Evolutionary conservation across 2,329 filamentous ascomycete genomes (phyloP).

Genomic region (Epicoccum nigrum): DNA sequence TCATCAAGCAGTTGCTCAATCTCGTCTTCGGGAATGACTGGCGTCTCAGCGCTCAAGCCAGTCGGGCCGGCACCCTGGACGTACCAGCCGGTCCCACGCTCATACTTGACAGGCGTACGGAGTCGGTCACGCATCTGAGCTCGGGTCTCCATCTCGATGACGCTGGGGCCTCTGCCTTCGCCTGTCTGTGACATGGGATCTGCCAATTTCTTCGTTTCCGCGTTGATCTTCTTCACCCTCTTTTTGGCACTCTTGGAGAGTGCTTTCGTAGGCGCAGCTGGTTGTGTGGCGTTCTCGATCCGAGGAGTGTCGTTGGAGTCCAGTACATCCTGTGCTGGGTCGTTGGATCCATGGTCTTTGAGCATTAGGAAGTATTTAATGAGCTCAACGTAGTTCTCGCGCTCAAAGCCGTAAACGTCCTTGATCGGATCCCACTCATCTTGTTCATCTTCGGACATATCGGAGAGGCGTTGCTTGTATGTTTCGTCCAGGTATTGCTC

Average conservation of each 20-base stretch:
- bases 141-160: slow-evolving; percentile 53
- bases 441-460: slow-evolving; percentile 47
- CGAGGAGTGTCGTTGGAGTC: background rate
- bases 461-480: slow-evolving; percentile 50
- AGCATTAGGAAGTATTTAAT: slow-evolving; percentile 57
- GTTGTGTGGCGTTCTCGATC: background rate
- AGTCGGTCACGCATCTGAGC: slow-evolving; percentile 51
- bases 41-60: slow-evolving; percentile 41
- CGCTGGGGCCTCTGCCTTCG: slow-evolving; percentile 38
- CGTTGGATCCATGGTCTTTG: slow-evolving; percentile 23
- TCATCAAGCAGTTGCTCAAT: slow-evolving; percentile 52
- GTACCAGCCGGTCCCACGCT: slow-evolving; percentile 41
- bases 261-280: slow-evolving; percentile 18
- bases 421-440: slow-evolving; percentile 58
- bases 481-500: slow-evolving; percentile 53
- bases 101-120: slow-evolving; percentile 49
- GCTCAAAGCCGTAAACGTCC: slow-evolving; percentile 54
- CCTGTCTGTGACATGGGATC: slow-evolving; percentile 21
- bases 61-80: slow-evolving; percentile 42
- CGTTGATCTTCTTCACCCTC: slow-evolving; percentile 40
- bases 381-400: slow-evolving; percentile 53
- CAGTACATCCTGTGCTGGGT: background rate
- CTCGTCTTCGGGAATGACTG: slow-evolving; percentile 52
- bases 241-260: slow-evolving; percentile 42
- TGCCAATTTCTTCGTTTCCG: slow-evolving; percentile 26